Evolutionary conservation across 805 yeast genomes (phyloP), one percentile per base, ranked within the genome.

Genomic region (Saccharomycopsis fodiens): DNA sequence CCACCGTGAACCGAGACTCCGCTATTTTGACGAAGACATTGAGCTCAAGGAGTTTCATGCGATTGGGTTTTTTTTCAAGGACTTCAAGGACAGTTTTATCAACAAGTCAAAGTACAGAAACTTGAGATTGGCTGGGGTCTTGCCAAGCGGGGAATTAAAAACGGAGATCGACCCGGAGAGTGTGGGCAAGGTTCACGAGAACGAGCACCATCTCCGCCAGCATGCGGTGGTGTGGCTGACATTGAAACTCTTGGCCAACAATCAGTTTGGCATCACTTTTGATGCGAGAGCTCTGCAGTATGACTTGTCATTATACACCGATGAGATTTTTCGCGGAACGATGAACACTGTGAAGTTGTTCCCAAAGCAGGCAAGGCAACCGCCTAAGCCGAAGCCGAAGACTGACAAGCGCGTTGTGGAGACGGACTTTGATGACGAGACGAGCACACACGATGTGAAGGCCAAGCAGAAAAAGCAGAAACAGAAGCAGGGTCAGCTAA

Each of bases 11-110:
- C 52, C 57, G 5, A 68, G 91, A 59, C 55, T 59, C 2, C 73
- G 77, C 46, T 73, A 72, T 44, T 82, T 81, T 56, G 61, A 66
- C 38, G 91, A 84, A 55, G 93, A 83, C 62, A 76, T 81, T 12
- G 61, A 68, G 19, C 64, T 78, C 52, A 76, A 74, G 48, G 88
- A 80, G 50, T 81, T 78, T 55, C 63, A 67, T 23, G 73, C 82
- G 3, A 65, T 83, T 15, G 72, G 71, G 20, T 70, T 65, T 51
- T 71, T 69, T 43, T 67, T 82, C 45, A 70, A 69, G 42, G 89
- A 82, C 57, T 82, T 81, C 53, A 67, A 79, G 52, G 88, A 82
- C 54, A 65, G 63, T 25, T 60, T 76, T 22, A 72, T 74, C 29
- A 63, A 53, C 23, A 57, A 55, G 29, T 56, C 59, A 29, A 61